Base-by-base conservation (phyloP, 768 basidiomycete species). In the Mycena haematopus region DNA sequence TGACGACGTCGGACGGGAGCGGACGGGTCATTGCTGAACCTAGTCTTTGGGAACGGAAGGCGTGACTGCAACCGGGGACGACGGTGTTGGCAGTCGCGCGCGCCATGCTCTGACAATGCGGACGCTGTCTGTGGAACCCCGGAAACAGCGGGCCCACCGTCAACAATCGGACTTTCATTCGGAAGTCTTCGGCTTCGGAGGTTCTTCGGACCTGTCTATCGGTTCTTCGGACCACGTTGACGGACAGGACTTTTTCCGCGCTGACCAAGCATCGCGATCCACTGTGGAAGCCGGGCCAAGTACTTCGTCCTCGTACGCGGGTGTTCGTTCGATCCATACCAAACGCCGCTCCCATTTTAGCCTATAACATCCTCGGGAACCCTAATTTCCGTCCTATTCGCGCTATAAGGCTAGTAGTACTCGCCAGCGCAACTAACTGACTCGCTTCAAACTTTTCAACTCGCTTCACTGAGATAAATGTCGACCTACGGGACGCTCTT, bases 401-500 rank as follows among this genome's bases (percentile, higher is more conserved):
- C 44, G 45, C 29, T 38, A 47, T 53, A 60, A 51, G 50, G 47
- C 35, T 36, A 36, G 36, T n/a, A n/a, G n/a, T 42, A 35, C 13
- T 44, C 22, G 17, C 51, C 56, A 27, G 21, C 19, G 11, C 25
- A 24, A 52, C 52, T 58, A 44, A 42, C 22, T 42, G 25, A n/a
- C 5, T 21, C 33, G 21, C 9, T 31, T 4, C 29, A 31, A 11
- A 45, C n/a, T 24, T 45, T 22, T 45, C 44, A 45, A 22, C 15
- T 8, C 27, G 31, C 27, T 9, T 5, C 25, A 13, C 31, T 13
- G 6, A 19, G 21, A 38, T 29, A 25, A 42, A 98, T 99, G 97
- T 96, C 95, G 24, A 92, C 95, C 57, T 99, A 91, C 77, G 97
- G 97, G 24, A 86, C 82, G 25, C 80, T 93, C 40, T 99, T 93